Base-by-base conservation (phyloP, 2,329 filamentous ascomycete species). In the Curvularia sp. region DNA sequence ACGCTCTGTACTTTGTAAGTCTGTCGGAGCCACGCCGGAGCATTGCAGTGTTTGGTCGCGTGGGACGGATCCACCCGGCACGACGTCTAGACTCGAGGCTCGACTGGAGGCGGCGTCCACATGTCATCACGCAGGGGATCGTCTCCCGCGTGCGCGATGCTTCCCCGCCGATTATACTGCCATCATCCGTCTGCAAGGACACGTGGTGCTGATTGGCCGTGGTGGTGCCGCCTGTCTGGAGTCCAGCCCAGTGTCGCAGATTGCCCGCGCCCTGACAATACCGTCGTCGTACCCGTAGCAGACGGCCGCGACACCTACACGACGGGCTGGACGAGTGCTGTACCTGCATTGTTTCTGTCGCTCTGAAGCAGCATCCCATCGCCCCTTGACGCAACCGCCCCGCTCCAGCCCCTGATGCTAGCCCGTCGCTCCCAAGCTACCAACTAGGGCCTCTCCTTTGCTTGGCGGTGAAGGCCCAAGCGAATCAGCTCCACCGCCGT, bases 331-430 rank as follows among this genome's bases (percentile, higher is more conserved):
- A 24, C 20, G 30, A 38, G 38, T 15, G 24, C 5, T 15, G 62
- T 63, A 60, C 64, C 62, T 66, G 64, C 63, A 60, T 64, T 56
- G 33, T 44, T 22, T 47, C 50, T 52, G 53, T 49, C 39, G 49
- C 51, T 39, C 48, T 57, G 58, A 63, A 61, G 62, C 62, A 63
- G 55, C 44, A n/a, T 38, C 33, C 39, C 39, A 22, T 15, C 39
- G 28, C 20, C n/a, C 22, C 53, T 58, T 56, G 55, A 58, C 61
- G 43, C 57, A 63, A 33, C 59, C 52, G 49, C 60, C 63, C 55
- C 64, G 59, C 55, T 10, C 38, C n/a, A 54, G 35, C 62, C 64
- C 64, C 64, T 66, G 60, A 65, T 63, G 56, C 63, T 59, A 63
- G 63, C 38, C 52, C 42, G 51, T 38, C n/a, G 43, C 57, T 53